Conservation (phyloP, 2,329 filamentous ascomycete species). For the Zymoseptoria ardabiliae region DNA sequence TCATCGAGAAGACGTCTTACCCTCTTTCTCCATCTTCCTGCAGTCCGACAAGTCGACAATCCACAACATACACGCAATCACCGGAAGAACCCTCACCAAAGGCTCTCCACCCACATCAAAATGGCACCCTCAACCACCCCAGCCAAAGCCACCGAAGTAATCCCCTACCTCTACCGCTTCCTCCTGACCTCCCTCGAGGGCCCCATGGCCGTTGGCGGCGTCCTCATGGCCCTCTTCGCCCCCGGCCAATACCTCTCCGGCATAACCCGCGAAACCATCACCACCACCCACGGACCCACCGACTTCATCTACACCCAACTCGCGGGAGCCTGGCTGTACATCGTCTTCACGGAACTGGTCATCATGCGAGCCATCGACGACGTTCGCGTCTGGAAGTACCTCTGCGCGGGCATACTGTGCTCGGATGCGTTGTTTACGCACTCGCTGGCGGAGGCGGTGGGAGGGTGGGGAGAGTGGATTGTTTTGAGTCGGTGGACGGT, state of each 20-base stretch:
- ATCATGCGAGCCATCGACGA: slow-evolving; percentile 26
- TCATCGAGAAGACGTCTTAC: background rate
- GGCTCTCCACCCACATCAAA: background rate
- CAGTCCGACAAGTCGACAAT: background rate
- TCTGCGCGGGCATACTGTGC: slow-evolving; percentile 23
- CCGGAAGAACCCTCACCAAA: background rate
- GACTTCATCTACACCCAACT: slow-evolving; percentile 25
- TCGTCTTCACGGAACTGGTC: slow-evolving; percentile 24
- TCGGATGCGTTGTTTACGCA: slow-evolving; percentile 22
- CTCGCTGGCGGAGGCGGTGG: slow-evolving; percentile 23
- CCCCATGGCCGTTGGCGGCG: slow-evolving; percentile 22
- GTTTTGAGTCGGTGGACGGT: slow-evolving; percentile 19
- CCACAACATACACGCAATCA: background rate
- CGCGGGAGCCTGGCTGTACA: slow-evolving; percentile 25
- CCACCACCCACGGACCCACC: slow-evolving; percentile 16
- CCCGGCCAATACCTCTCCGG: slow-evolving; percentile 18
- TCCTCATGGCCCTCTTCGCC: slow-evolving; percentile 15
- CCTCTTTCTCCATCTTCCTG: background rate
- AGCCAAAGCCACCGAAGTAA: slow-evolving; percentile 17
- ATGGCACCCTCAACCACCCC: background rate
- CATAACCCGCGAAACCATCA: slow-evolving; percentile 18
- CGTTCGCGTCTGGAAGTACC: slow-evolving; percentile 22
- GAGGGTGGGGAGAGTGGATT: slow-evolving; percentile 21
- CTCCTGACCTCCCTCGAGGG: slow-evolving; percentile 24
- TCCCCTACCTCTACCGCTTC: slow-evolving; percentile 21